Percentiles rank a stretch among this genome's conserved stretches.
phyloP scores from a whole-genome alignment of 805 yeast genomes.

The Naumovozyma castellii region DNA sequence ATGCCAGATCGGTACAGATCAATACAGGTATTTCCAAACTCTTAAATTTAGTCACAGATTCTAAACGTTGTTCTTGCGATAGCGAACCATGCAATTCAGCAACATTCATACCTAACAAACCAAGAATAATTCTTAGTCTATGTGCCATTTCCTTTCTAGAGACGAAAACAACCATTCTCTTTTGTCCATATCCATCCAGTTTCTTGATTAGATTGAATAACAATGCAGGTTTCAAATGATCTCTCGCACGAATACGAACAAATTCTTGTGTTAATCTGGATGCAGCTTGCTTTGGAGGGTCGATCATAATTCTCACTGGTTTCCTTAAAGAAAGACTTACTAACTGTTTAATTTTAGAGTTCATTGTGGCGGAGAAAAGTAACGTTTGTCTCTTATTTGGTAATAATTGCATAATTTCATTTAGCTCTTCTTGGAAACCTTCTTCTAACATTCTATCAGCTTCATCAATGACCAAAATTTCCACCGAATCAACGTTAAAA shows the following conservation, averaged over 20 bases:
- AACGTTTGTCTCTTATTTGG: constrained; percentile 91
- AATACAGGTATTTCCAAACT: constrained; percentile 75
- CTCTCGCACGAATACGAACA: constrained; percentile 88
- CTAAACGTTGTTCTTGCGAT: constrained; percentile 87
- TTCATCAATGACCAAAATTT: constrained; percentile 89
- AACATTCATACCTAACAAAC: constrained; percentile 66
- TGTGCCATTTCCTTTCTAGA: constrained; percentile 89
- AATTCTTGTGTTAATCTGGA: constrained; percentile 86
- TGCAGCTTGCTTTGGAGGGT: constrained; percentile 93
- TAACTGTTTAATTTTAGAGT: constrained; percentile 78
- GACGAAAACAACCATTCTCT: constrained; percentile 81
- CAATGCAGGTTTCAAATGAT: constrained; percentile 72
- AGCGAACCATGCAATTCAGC: constrained; percentile 77
- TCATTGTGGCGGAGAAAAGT: constrained; percentile 97
- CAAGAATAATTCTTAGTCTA: constrained; percentile 63
- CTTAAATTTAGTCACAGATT: constrained; percentile 74
- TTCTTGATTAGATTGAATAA: constrained; percentile 60
- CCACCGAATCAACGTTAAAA: constrained; percentile 82
- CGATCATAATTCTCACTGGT: constrained; percentile 92
- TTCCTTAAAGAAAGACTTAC: constrained; percentile 78
- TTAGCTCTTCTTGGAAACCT: constrained; percentile 92
- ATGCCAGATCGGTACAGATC: constrained; percentile 95
- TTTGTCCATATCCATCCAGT: constrained; percentile 52
- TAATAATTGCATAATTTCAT: constrained; percentile 76
- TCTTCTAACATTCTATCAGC: constrained; percentile 99